These are phyloP conservation scores for Chlorociboria aeruginascens DNA, from an alignment of 495 filamentous ascomycete genomes.

Conservation along the genomic window DNA sequence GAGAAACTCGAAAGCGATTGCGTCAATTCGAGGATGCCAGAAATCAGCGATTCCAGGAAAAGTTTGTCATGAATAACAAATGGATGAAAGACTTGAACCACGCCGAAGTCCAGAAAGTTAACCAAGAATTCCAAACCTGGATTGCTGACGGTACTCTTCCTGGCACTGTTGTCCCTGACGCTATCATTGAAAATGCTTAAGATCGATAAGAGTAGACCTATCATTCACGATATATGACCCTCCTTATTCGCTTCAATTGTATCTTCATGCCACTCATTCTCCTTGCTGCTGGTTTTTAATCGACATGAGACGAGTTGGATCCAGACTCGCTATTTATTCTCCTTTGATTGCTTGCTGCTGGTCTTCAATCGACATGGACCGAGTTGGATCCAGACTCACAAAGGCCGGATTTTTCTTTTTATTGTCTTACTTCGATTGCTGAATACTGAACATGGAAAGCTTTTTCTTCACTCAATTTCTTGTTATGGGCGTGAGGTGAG, in stretches of 20 bases:
- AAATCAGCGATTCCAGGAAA: constrained; percentile 53
- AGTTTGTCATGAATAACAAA: constrained; percentile 58
- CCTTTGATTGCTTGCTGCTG: too few species aligned
- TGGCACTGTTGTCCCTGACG: background rate
- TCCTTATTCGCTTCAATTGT: background rate
- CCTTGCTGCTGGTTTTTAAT: background rate
- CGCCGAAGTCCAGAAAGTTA: constrained; percentile 58
- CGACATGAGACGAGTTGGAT: too few species aligned
- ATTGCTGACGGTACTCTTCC: constrained; percentile 15
- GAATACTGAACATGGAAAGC: too few species aligned
- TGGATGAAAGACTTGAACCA: constrained; percentile 66
- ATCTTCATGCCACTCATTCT: background rate
- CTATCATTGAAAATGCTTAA: background rate
- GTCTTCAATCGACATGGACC: too few species aligned
- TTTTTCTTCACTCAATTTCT: too few species aligned
- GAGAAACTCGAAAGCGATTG: constrained; percentile 29
- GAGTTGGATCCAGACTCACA: too few species aligned
- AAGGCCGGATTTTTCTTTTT: too few species aligned
- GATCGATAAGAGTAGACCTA: background rate
- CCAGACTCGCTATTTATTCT: too few species aligned
- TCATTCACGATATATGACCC: too few species aligned
- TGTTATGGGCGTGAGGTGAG: too few species aligned
- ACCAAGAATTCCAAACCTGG: constrained; percentile 47
- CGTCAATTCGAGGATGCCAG: constrained; percentile 33
- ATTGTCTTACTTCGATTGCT: too few species aligned